Base-by-base conservation (phyloP, 2,329 filamentous ascomycete species). In the Aspergillus brasiliensis region DNA sequence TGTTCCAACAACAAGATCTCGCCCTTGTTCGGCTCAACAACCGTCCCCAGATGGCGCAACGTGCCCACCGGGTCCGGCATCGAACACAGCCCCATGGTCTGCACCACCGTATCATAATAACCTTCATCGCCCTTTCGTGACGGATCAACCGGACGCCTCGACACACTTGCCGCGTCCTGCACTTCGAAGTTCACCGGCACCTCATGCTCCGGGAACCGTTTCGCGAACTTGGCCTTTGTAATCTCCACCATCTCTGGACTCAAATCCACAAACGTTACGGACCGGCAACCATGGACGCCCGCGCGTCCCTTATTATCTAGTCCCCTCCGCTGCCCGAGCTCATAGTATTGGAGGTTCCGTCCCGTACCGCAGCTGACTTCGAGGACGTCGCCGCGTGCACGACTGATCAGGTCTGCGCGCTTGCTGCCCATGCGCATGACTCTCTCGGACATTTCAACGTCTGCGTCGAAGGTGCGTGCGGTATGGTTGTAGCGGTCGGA, bases 321-420 rank as follows among this genome's bases (percentile, higher is more conserved):
- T 4, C 68, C 73, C 17, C 74, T 65, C 38, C 67, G 67, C 61
- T 76, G 72, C 2, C 74, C 74, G 3, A 81, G 67, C 54, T 77
- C 71, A 65, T 83, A 83, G 62, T 77, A 81, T 27, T 73, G 68
- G 62, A 79, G 66, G 61, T 83, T 83, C 34, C 80, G 72, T 3
- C 81, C 81, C 1, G 81, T 83, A n/a, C 81, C 81, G 44, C 76
- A 80, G 61, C 78, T 80, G 40, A 82, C 79, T 67, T 83, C 81
- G 5, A 83, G 72, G 7, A 82, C 80, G 62, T 83, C 66, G 1
- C 81, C 81, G 19, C 73, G 69, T 3, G 80, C 80, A 59, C 73
- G 70, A 7, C 68, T 65, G n/a, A 78, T 70, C 2, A 83, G 71
- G 38, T 77, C 72, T 25, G 71, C 71, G n/a, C 81, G 74, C 61